Percentiles rank a stretch among this genome's conserved stretches.
Conservation (phyloP, 805 yeast species). For the Candida peoriensis region DNA sequence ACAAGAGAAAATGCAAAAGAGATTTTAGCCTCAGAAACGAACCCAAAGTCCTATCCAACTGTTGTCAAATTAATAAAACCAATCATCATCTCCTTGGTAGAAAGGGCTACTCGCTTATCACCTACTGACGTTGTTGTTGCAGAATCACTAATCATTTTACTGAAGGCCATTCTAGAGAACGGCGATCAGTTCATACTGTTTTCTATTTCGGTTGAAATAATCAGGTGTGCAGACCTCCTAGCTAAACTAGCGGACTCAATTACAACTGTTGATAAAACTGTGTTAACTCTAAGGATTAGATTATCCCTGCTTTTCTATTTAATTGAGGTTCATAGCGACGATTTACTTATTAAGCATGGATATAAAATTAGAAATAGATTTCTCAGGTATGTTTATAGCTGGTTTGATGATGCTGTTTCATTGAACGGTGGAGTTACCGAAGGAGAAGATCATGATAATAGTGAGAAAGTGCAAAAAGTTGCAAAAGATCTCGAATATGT, state of each 20-base stretch:
- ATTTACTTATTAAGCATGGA: conserved; percentile 39
- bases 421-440: conserved; percentile 29
- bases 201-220: conserved; percentile 28
- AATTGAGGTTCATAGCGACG: conserved; percentile 30
- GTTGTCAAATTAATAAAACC: conserved; percentile 41
- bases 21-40: conserved; percentile 59
- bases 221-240: conserved; percentile 20
- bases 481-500: conserved; percentile 40
- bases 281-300: conserved; percentile 36
- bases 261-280: conserved; percentile 4
- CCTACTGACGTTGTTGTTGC: conserved; percentile 31
- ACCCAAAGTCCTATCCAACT: conserved; percentile 49
- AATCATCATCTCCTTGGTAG: conserved; percentile 29
- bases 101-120: conserved; percentile 17
- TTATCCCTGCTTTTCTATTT: conserved; percentile 35
- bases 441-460: conserved; percentile 2
- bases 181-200: conserved; percentile 27
- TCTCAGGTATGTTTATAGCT: conserved; percentile 41
- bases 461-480: background rate
- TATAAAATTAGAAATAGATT: conserved; percentile 41
- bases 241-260: conserved; percentile 16
- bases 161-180: conserved; percentile 36
- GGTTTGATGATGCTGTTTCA: conserved; percentile 51
- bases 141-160: conserved; percentile 45
- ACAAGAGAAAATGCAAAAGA: conserved; percentile 71